These are phyloP conservation scores for Asparagopsis taxiformis DNA, from an alignment of 31 red algal genomes.

Conservation along the genomic window DNA sequence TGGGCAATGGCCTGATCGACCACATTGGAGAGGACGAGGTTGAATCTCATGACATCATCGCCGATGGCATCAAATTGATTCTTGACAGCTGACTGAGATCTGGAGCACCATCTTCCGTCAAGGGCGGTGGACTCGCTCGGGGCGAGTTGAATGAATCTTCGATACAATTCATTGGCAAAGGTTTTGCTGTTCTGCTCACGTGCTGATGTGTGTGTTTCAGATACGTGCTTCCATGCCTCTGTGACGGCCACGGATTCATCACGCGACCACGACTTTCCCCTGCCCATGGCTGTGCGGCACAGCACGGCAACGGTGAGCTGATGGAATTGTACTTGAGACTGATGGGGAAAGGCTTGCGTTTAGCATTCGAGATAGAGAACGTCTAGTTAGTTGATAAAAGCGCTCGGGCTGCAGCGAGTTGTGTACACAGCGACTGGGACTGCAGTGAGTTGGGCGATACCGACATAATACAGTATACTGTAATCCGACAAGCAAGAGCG, in stretches of 20 bases:
- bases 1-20: slow-evolving; percentile 15
- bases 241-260: slow-evolving; percentile 69
- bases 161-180: slow-evolving; percentile 49
- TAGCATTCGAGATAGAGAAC: too few species aligned
- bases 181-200: slow-evolving; percentile 57
- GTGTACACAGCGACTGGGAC: too few species aligned
- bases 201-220: slow-evolving; percentile 11
- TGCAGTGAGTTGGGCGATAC: too few species aligned
- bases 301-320: not conserved
- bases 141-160: slow-evolving; percentile 32
- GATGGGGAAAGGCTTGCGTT: too few species aligned
- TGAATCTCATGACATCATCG: slow-evolving; percentile 62
- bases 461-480: too few species aligned
- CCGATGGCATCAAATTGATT: slow-evolving; percentile 73
- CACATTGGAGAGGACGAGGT: slow-evolving; percentile 29
- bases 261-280: slow-evolving; percentile 68
- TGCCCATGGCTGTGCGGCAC: slow-evolving; percentile 33
- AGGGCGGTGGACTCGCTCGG: slow-evolving; percentile 10
- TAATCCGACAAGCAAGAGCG: too few species aligned
- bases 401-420: too few species aligned
- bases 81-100: slow-evolving; percentile 67
- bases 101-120: slow-evolving; percentile 42
- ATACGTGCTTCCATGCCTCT: slow-evolving; percentile 56
- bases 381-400: too few species aligned
- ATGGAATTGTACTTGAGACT: too few species aligned